A percentile compares a stretch with the other conserved stretches of the same genome.
Evolutionary conservation across 2,329 filamentous ascomycete genomes (phyloP).

Genomic region (Aaosphaeria arxii): DNA sequence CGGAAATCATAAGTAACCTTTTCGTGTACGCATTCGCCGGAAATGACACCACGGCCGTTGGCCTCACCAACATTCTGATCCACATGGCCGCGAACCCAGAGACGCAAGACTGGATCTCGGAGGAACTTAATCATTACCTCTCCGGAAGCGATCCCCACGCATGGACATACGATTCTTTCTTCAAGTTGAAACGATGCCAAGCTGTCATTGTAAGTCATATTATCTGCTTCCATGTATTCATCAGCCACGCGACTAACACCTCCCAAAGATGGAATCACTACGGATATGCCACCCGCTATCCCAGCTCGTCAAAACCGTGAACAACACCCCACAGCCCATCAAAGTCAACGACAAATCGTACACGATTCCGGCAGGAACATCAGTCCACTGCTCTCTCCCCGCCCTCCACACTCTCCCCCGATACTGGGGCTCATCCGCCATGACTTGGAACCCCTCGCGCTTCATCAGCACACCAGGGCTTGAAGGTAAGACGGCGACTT

Average conservation of each 20-base stretch:
- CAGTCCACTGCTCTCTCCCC: not conserved
- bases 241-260: too few species aligned
- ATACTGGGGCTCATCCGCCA: slow-evolving; percentile 24
- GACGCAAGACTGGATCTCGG: slow-evolving; percentile 46
- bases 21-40: slow-evolving; percentile 51
- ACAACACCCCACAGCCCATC: slow-evolving; percentile 1
- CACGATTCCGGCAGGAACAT: slow-evolving; percentile 6
- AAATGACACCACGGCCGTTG: slow-evolving; percentile 50
- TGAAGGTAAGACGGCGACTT: not conserved
- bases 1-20: slow-evolving; percentile 51
- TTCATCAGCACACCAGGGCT: slow-evolving; percentile 4
- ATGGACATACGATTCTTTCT: slow-evolving; percentile 42
- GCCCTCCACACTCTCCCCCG: not conserved
- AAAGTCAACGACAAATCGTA: slow-evolving; percentile 1
- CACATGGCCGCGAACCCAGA: slow-evolving; percentile 46
- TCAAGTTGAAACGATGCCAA: slow-evolving; percentile 41
- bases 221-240: not conserved
- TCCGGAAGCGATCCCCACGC: slow-evolving; percentile 10
- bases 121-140: slow-evolving; percentile 35
- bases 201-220: slow-evolving; percentile 42
- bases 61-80: slow-evolving; percentile 42
- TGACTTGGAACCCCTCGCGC: slow-evolving; percentile 27
- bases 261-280: slow-evolving; percentile 8
- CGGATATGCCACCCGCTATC: slow-evolving; percentile 8
- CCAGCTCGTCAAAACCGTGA: slow-evolving; percentile 6